Evolutionary conservation across 2,329 filamentous ascomycete genomes (phyloP).

Genomic region (Trichophaea hybrida): DNA sequence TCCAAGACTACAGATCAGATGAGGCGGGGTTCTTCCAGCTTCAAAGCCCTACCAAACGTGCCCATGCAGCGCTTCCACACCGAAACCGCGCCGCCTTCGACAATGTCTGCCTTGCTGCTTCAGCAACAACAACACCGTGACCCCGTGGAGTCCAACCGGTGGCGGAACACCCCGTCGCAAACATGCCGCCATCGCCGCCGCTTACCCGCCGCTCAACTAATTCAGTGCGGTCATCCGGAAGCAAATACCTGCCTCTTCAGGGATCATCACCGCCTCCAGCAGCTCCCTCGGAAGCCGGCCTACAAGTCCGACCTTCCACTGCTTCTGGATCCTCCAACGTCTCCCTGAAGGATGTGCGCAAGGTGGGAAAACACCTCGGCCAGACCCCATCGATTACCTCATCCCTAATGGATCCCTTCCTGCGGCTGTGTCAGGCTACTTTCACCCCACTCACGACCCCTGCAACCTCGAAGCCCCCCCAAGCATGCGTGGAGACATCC

Average conservation of each 20-base stretch:
- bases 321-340: constrained; percentile 9
- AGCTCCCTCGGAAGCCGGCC: constrained; percentile 6
- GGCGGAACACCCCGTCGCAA: not conserved
- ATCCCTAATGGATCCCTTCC: constrained; percentile 20
- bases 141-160: not conserved
- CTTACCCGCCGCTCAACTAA: constrained; percentile 18
- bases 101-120: not conserved
- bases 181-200: constrained; percentile 19
- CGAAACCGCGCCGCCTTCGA: constrained; percentile 1
- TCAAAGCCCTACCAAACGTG: not conserved
- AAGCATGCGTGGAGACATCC: not conserved
- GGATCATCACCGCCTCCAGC: not conserved
- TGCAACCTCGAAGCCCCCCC: constrained; percentile 6
- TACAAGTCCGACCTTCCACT: constrained; percentile 8
- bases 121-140: not conserved
- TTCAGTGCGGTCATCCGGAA: not conserved
- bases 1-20: not conserved
- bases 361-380: constrained; percentile 17
- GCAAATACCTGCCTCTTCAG: not conserved
- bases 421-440: constrained; percentile 18
- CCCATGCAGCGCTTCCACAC: not conserved
- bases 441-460: constrained; percentile 21
- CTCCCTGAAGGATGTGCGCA: constrained; percentile 18
- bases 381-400: constrained; percentile 21
- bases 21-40: not conserved